These are phyloP conservation scores for Murraya paniculata DNA, from an alignment of 345 rosid species.

Conservation along the genomic window DNA sequence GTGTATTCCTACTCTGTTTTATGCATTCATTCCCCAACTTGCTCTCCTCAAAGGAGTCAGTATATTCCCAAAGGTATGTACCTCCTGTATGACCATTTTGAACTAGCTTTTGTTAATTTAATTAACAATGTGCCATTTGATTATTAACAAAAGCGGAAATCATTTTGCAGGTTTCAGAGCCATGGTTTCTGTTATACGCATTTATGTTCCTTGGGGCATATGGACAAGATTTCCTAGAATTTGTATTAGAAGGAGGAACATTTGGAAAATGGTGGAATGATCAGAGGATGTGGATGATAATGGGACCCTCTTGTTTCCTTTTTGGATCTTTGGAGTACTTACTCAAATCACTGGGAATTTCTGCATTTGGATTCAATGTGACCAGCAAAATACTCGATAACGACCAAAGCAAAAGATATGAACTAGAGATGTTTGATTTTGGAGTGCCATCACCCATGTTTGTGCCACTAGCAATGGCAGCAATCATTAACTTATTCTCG, in stretches of 20 bases:
- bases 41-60: conserved; percentile 47
- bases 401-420: conserved; percentile 53
- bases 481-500: conserved; percentile 47
- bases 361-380: conserved; percentile 46
- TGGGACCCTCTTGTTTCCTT: conserved; percentile 40
- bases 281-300: conserved; percentile 59
- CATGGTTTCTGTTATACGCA: conserved; percentile 56
- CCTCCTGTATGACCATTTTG: conserved; percentile 20
- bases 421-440: conserved; percentile 57
- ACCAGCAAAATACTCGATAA: conserved; percentile 55
- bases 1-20: conserved; percentile 41
- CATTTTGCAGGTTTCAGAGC: conserved; percentile 45
- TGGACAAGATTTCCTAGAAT: conserved; percentile 41
- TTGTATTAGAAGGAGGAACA: conserved; percentile 40
- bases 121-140: too few relatives aligned
- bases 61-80: conserved; percentile 52
- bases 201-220: conserved; percentile 66
- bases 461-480: conserved; percentile 37
- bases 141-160: not conserved
- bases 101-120: too few relatives aligned
- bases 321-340: conserved; percentile 46
- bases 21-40: conserved; percentile 64
- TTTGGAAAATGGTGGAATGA: conserved; percentile 68
- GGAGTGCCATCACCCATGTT: conserved; percentile 56
- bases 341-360: conserved; percentile 44